Percentiles rank a stretch among this genome's conserved stretches.
Evolutionary conservation across 371 early-diverging fungal species (phyloP).

Genomic region (Mucor plumbeus): DNA sequence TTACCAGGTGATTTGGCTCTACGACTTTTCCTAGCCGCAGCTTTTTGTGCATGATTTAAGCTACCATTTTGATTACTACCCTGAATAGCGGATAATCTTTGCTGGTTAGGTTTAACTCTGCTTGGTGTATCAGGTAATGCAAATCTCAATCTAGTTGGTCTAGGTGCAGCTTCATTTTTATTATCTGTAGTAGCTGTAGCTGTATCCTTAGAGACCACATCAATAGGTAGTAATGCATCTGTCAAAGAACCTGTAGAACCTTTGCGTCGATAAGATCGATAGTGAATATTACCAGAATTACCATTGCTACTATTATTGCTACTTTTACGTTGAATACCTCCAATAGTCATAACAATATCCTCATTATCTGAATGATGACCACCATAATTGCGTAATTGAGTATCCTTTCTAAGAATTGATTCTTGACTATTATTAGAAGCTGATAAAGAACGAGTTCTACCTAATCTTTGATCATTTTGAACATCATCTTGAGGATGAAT

Average conservation of each 20-base stretch:
- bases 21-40: slow-evolving; percentile 21
- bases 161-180: not conserved
- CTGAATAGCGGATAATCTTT: slow-evolving; percentile 4
- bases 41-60: slow-evolving; percentile 7
- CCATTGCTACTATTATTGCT: not conserved
- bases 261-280: slow-evolving; percentile 5
- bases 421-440: slow-evolving; percentile 9
- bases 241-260: slow-evolving; percentile 1
- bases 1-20: slow-evolving; percentile 26
- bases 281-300: not conserved
- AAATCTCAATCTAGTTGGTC: slow-evolving; percentile 20
- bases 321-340: slow-evolving; percentile 7
- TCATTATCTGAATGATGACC: slow-evolving; percentile 17
- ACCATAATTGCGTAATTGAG: not conserved
- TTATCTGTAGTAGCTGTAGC: not conserved
- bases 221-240: slow-evolving; percentile 22
- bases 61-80: slow-evolving; percentile 1
- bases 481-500: slow-evolving; percentile 4
- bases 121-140: slow-evolving; percentile 27
- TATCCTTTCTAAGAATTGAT: not conserved
- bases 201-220: not conserved
- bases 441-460: slow-evolving; percentile 21
- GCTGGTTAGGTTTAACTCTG: not conserved
- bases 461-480: not conserved
- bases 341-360: slow-evolving; percentile 8